Percentiles rank a stretch among this genome's conserved stretches.
Conservation (phyloP, 805 yeast species). For the Myxozyma lipomycoides region DNA sequence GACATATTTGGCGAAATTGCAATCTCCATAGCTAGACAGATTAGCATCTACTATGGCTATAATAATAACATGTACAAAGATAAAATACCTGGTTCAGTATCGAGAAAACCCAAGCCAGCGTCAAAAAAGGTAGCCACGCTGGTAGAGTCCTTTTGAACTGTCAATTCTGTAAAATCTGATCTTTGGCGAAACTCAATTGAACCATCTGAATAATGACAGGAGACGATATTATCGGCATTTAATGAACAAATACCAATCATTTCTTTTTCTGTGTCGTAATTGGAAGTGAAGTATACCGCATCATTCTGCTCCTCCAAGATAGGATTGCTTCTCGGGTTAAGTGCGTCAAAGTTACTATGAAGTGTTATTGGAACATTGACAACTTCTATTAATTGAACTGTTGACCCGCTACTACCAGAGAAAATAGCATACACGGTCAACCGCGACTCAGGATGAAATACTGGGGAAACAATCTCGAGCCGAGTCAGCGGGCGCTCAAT, state of each 20-base stretch:
- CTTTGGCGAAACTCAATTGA: slow-evolving; percentile 22
- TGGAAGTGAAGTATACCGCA: slow-evolving; percentile 9
- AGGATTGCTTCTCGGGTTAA: slow-evolving; percentile 16
- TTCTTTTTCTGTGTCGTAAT: slow-evolving; percentile 3
- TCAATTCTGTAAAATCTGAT: slow-evolving; percentile 3
- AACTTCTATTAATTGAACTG: slow-evolving; percentile 17
- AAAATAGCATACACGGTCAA: slow-evolving; percentile 13
- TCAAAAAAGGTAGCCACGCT: slow-evolving; percentile 27
- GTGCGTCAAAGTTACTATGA: slow-evolving; percentile 24
- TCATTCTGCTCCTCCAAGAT: slow-evolving; percentile 18
- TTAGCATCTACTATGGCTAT: neutral
- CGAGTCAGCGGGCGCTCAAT: slow-evolving; percentile 14
- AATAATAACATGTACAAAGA: neutral
- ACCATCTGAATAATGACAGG: slow-evolving; percentile 20
- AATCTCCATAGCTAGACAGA: slow-evolving; percentile 21
- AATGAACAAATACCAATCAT: slow-evolving; percentile 8
- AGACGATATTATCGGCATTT: slow-evolving; percentile 10
- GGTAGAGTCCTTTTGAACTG: slow-evolving; percentile 10
- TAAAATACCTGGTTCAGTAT: slow-evolving; percentile 7
- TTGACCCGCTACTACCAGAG: slow-evolving; percentile 9
- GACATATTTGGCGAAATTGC: slow-evolving; percentile 37
- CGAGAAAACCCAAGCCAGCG: slow-evolving; percentile 30
- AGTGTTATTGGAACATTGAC: slow-evolving; percentile 17
- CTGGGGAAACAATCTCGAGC: slow-evolving; percentile 25
- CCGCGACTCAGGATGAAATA: slow-evolving; percentile 26